phyloP scores from a whole-genome alignment of 2,329 filamentous ascomycete species.

The Boeremia lycopersici region DNA sequence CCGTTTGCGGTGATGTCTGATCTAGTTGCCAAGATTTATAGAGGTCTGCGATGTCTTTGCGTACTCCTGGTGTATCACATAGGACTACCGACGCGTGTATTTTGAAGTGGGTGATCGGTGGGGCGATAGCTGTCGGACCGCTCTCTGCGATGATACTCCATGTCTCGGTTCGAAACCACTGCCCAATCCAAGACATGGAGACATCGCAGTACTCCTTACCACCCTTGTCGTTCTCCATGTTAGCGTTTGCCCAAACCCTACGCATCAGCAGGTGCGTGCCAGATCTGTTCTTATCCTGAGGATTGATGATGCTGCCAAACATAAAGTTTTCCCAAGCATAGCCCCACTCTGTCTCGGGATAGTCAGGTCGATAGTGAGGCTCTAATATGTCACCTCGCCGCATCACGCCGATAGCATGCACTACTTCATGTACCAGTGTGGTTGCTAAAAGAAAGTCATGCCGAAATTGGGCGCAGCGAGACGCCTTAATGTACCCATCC shows the following conservation, averaged over 20 bases:
- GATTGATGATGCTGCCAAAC: conserved; percentile 43
- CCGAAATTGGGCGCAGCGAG: conserved; percentile 37
- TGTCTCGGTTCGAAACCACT: conserved; percentile 45
- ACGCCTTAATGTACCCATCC: conserved; percentile 28
- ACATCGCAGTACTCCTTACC: conserved; percentile 42
- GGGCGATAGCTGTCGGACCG: conserved; percentile 28
- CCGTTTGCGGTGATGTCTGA: background rate
- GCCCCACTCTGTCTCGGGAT: conserved; percentile 40
- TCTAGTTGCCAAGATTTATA: background rate
- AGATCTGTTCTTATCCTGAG: conserved; percentile 25
- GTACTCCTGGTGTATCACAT: conserved; percentile 21
- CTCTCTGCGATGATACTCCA: conserved; percentile 33
- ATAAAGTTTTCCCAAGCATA: conserved; percentile 47
- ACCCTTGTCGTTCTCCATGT: conserved; percentile 16
- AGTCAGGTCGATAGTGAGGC: conserved; percentile 31
- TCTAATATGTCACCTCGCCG: conserved; percentile 36
- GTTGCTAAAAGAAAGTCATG: conserved; percentile 44
- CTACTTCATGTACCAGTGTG: conserved; percentile 42
- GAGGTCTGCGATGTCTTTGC: conserved; percentile 16
- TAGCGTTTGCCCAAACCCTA: conserved; percentile 35
- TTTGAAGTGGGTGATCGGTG: conserved; percentile 34
- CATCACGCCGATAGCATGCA: conserved; percentile 44
- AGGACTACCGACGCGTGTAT: conserved; percentile 28
- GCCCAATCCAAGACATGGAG: conserved; percentile 41
- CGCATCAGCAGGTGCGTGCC: conserved; percentile 35